Base-by-base conservation (phyloP, 345 rosid species). In the Eucalyptus pauciflora region DNA sequence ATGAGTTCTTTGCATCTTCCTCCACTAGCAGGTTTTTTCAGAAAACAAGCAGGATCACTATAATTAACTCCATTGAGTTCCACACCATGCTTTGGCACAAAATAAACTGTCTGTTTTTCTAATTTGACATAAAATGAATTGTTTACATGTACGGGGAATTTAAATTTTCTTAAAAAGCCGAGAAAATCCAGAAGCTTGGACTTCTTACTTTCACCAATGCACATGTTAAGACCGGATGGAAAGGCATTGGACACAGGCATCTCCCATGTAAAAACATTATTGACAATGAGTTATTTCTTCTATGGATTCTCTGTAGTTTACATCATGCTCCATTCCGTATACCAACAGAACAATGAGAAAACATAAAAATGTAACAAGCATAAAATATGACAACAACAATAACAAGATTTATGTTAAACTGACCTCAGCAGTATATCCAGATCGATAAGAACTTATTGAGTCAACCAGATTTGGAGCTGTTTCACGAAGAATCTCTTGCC, bases 371-470 rank as follows among this genome's bases (percentile, higher is more conserved):
- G 60, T n/a, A 86, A 48, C 27, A 86, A 86, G 46, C 67, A 50
- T 20, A 52, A 43, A 86, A n/a, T 7, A 87, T 49, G 56, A 49
- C 50, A n/a, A 11, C 7, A 31, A 41, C 43, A 86, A n/a, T 29
- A 18, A 50, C 45, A 3, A 37, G 25, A 37, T 18, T 76, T 18
- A 71, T 71, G 48, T 76, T 37, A 52, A 87, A 91, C 90, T 88
- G 62, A 97, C 99, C 96, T 97, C 97, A 86, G 98, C 94, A 88
- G 93, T 83, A 91, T 97, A 97, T 91, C 99, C 99, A 91, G 94
- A 98, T 67, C 99, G 99, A 90, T 97, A 97, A 88, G 98, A 95
- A 91, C 95, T 92, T 89, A 97, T 93, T 60, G 95, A 93, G 87
- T 94, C 92, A 54, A 91, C 96, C 90, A 96, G 94, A 92, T 94